Base-by-base conservation (phyloP, 371 early-diverging fungal genomes). In the Mortierella sp. region DNA sequence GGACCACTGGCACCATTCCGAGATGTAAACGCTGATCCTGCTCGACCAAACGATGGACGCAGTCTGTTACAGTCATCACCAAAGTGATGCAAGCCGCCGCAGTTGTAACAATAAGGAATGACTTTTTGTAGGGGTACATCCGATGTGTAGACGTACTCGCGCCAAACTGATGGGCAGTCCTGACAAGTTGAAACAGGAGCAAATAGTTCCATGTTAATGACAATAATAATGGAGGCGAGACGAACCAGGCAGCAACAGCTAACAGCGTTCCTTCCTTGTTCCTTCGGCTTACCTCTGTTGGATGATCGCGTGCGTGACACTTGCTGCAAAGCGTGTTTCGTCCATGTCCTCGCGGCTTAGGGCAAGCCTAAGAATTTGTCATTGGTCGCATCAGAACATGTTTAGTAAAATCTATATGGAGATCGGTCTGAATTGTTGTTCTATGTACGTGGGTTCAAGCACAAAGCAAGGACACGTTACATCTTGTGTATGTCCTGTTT, bases 151-250 rank as follows among this genome's bases (percentile, higher is more conserved):
- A 75, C 60, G 39, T 75, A 75, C 23, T 56, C 56, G 3, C 76
- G 69, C 76, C 76, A 75, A 4, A 75, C 47, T 6, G 61, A 60
- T 8, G 76, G 69, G 34, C 76, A 75, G 24, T 75, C 60, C 64
- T 72, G 56, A 4, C n/a, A n/a, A n/a, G n/a, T n/a, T n/a, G n/a
- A n/a, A n/a, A n/a, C n/a, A n/a, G n/a, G n/a, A n/a, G n/a, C n/a
- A n/a, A n/a, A n/a, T n/a, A n/a, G n/a, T n/a, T n/a, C n/a, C n/a
- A n/a, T n/a, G n/a, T n/a, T n/a, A n/a, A n/a, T n/a, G n/a, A n/a
- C n/a, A n/a, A n/a, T n/a, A n/a, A n/a, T n/a, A n/a, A n/a, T n/a
- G n/a, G n/a, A n/a, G n/a, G n/a, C n/a, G n/a, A n/a, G n/a, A n/a
- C n/a, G n/a, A n/a, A n/a, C 17, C n/a, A 17, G 24, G 9, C 17